phyloP scores from a whole-genome alignment of 2,329 filamentous ascomycete genomes.

The Talaromyces islandicus region DNA sequence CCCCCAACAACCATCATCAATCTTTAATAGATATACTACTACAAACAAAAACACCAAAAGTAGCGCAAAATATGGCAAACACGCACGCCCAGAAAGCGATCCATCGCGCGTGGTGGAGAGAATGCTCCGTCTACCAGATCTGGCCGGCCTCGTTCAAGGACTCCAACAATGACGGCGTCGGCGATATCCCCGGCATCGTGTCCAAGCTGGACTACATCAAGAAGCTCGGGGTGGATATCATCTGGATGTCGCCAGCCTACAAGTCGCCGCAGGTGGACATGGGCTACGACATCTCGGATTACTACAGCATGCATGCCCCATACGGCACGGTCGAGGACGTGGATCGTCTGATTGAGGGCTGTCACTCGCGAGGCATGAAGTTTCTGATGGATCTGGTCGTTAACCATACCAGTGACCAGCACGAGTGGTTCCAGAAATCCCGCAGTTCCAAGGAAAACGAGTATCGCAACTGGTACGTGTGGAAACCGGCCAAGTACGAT shows the following conservation, averaged over 20 bases:
- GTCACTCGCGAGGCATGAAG: conserved; percentile 60
- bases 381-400: conserved; percentile 71
- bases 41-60: too few relatives aligned
- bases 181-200: conserved; percentile 60
- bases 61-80: conserved; percentile 1
- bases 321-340: conserved; percentile 65
- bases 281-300: conserved; percentile 54
- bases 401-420: conserved; percentile 69
- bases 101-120: conserved; percentile 50
- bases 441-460: conserved; percentile 55
- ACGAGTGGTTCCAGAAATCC: conserved; percentile 66
- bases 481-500: conserved; percentile 48
- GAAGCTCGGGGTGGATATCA: conserved; percentile 54
- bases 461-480: conserved; percentile 65
- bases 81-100: conserved; percentile 11
- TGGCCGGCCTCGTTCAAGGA: conserved; percentile 56
- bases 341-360: conserved; percentile 54
- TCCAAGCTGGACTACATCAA: conserved; percentile 60
- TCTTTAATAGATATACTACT: neutral
- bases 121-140: conserved; percentile 54
- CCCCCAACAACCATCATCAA: neutral
- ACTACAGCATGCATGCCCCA: conserved; percentile 57
- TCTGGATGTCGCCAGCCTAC: conserved; percentile 50
- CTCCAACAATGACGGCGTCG: conserved; percentile 49
- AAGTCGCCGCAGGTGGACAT: conserved; percentile 51